Base-by-base conservation (phyloP, 1,284 basidiomycete species). In the Chalciporus sp. region DNA sequence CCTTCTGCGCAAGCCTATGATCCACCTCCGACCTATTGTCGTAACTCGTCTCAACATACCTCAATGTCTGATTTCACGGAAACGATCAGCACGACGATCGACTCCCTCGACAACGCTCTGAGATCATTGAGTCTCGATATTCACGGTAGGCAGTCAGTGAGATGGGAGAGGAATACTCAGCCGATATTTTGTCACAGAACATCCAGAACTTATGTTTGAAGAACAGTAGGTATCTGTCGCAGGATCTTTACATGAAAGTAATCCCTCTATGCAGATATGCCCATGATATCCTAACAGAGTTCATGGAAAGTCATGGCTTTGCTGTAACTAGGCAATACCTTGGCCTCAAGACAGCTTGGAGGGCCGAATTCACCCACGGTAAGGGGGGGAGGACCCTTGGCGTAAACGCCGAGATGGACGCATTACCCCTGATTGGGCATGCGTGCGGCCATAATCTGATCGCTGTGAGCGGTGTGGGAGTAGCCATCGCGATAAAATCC, bases 401-500 rank as follows among this genome's bases (percentile, higher is more conserved):
- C 4, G 73, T 91, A 50, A 92, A 91, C 67, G 85, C 88, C 41
- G 59, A 76, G 68, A 87, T 88, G 80, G 86, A 87, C 61, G 78
- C 84, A 3, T 72, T 86, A n/a, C 80, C 79, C 16, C 76, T 79
- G 17, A 75, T 88, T 48, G 85, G 86, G 5, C 85, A 94, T 69
- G 92, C 88, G 0, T 94, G 92, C 63, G 92, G 92, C 0, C 91
- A 95, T 67, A 94, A 94, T 68, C 77, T 95, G 52, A 95, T 95
- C 55, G 91, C 91, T 29, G 84, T 90, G 53, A 80, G 84, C 49
- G 93, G 92, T 26, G 83, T 92, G 20, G 92, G 86, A 11, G 81
- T 90, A 14, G 86, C 92, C 8, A 70, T 92, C 48, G 87, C 85
- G 6, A 74, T 91, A 49, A 88, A 86, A 63, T 77, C 79, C 28